phyloP scores from a whole-genome alignment of 805 yeast species.

The Metschnikowia kunwiensis region DNA sequence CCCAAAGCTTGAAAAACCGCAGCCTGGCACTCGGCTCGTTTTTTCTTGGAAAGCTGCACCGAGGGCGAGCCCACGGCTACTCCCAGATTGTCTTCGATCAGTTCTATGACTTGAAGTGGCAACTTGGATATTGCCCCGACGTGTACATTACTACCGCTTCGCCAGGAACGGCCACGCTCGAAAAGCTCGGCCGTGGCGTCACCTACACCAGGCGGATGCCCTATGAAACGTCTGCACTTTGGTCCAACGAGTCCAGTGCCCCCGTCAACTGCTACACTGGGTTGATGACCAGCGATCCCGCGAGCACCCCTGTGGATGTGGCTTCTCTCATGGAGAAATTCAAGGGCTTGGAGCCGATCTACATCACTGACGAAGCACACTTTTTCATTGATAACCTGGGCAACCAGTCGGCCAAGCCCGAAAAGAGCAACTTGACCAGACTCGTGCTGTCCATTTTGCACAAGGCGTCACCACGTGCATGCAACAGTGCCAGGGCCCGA shows the following conservation, averaged over 20 bases:
- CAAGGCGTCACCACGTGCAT: background rate
- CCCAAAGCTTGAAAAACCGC: too few relatives aligned
- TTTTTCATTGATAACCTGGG: slow-evolving; percentile 5
- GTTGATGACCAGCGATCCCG: background rate
- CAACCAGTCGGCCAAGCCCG: too few relatives aligned
- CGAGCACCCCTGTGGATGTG: slow-evolving; percentile 2
- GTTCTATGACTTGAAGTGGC: slow-evolving; percentile 1
- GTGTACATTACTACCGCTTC: background rate
- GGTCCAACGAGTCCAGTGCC: slow-evolving; percentile 1
- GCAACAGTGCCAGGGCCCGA: background rate
- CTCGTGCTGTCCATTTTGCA: background rate
- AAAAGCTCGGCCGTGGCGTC: background rate
- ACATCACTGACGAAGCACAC: slow-evolving; percentile 3
- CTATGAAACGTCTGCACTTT: background rate
- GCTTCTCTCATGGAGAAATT: background rate
- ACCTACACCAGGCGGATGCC: background rate
- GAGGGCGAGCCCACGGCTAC: too few relatives aligned
- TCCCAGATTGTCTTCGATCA: slow-evolving; percentile 1
- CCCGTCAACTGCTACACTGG: background rate
- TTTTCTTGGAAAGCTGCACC: too few relatives aligned
- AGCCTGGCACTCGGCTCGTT: too few relatives aligned
- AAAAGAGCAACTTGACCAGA: background rate
- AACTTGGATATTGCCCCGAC: slow-evolving; percentile 3
- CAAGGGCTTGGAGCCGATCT: slow-evolving; percentile 5
- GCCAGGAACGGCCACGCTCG: background rate